A percentile compares a stretch with the other conserved stretches of the same genome.
Conservation (phyloP, 257 asterid species). For the Solanum chmielewskii region DNA sequence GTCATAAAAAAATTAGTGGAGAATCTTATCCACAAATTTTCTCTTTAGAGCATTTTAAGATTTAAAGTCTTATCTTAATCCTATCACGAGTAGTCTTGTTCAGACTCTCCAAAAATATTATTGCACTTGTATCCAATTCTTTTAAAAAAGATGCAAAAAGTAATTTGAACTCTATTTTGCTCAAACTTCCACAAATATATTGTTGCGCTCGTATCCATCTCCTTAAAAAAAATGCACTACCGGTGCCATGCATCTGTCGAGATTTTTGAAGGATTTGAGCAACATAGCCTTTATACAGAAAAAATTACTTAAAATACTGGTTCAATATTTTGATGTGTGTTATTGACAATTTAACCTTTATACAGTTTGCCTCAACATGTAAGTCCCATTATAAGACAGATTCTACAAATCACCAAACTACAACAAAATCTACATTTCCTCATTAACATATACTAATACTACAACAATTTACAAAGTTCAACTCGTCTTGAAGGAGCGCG, state of each 20-base stretch:
- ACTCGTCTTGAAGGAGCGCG: background rate
- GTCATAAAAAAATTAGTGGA: background rate
- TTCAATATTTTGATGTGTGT: background rate
- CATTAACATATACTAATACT: background rate
- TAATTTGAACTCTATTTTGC: background rate
- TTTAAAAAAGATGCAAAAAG: too few species aligned
- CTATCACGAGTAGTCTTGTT: too few species aligned
- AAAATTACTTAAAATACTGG: background rate
- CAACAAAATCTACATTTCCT: background rate
- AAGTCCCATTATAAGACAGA: background rate
- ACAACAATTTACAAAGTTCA: background rate
- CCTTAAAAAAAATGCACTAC: background rate
- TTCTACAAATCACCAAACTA: background rate
- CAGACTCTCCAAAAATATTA: too few species aligned
- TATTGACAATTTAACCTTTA: background rate
- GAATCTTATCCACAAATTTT: background rate
- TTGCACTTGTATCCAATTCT: fast-evolving
- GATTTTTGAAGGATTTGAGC: background rate
- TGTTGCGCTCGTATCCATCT: background rate
- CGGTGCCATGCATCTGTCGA: fast-evolving
- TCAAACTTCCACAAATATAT: background rate
- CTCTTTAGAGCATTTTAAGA: background rate
- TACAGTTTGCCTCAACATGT: background rate
- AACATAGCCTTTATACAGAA: background rate
- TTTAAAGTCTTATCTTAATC: too few species aligned